Percentiles rank a stretch among this genome's conserved stretches.
phyloP scores from a whole-genome alignment of 192 early-diverging fungal genomes.

The Kappamyces sp. region DNA sequence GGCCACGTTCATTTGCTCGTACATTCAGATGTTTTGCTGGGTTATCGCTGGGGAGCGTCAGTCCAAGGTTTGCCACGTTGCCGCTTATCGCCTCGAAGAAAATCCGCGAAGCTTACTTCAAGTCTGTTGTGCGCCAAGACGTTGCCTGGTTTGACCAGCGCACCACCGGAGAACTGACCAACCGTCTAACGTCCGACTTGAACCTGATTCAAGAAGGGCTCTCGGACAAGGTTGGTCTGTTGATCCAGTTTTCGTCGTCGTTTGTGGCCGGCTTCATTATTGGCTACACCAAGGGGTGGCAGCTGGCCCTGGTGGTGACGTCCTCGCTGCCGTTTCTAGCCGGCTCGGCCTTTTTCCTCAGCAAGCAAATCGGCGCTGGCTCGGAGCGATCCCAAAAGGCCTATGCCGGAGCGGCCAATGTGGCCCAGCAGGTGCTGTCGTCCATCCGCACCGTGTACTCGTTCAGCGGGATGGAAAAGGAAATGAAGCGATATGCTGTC shows the following conservation, averaged over 20 bases:
- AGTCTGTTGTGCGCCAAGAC: slow-evolving; percentile 36
- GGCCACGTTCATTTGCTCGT: slow-evolving; percentile 21
- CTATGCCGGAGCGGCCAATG: slow-evolving; percentile 76
- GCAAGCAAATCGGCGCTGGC: slow-evolving; percentile 40
- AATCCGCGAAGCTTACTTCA: slow-evolving; percentile 32
- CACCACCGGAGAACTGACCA: slow-evolving; percentile 41
- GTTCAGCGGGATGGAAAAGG: slow-evolving; percentile 73
- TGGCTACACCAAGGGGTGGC: slow-evolving; percentile 63
- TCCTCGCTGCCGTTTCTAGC: slow-evolving; percentile 71
- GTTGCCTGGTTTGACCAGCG: slow-evolving; percentile 41
- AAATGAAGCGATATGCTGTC: slow-evolving; percentile 54
- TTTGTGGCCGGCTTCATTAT: slow-evolving; percentile 46
- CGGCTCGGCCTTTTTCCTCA: slow-evolving; percentile 42
- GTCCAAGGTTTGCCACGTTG: slow-evolving; percentile 15
- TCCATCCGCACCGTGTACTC: slow-evolving; percentile 83
- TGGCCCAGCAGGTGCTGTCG: slow-evolving; percentile 79
- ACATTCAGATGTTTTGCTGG: slow-evolving; percentile 30
- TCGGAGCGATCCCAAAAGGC: slow-evolving; percentile 51
- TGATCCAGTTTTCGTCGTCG: slow-evolving; percentile 27
- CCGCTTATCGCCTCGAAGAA: slow-evolving; percentile 1
- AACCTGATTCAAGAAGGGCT: slow-evolving; percentile 46
- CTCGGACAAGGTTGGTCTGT: slow-evolving; percentile 43
- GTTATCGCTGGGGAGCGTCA: slow-evolving; percentile 31
- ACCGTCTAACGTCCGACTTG: slow-evolving; percentile 41
- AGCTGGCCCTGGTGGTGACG: slow-evolving; percentile 73